Percentiles rank a stretch among this genome's conserved stretches.
Conservation (phyloP, 2,329 filamentous ascomycete species). For the Trichoderma oligosporum region DNA sequence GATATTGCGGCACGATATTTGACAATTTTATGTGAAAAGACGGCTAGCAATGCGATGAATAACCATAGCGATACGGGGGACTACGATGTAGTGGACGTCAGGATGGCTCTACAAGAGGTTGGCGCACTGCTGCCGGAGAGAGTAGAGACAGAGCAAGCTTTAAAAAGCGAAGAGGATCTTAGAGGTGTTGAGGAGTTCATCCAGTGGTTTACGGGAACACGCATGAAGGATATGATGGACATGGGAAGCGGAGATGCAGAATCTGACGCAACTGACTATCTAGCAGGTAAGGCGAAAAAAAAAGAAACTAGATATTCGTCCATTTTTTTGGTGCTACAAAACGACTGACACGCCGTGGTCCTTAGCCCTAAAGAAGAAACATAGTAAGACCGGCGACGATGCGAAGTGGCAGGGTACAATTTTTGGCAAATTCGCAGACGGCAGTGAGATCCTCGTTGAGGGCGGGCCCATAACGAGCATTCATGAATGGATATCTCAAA, state of each 20-base stretch:
- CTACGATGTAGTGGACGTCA: slow-evolving; percentile 65
- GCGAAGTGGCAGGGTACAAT: slow-evolving; percentile 81
- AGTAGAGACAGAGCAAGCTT: slow-evolving; percentile 64
- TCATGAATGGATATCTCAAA: slow-evolving; percentile 36
- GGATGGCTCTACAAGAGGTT: slow-evolving; percentile 78
- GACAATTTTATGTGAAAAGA: slow-evolving; percentile 66
- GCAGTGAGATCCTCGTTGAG: slow-evolving; percentile 70
- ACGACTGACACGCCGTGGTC: slow-evolving; percentile 31
- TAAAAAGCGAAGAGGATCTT: slow-evolving; percentile 68
- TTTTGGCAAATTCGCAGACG: slow-evolving; percentile 69
- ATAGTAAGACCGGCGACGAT: slow-evolving; percentile 84
- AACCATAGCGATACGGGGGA: slow-evolving; percentile 57
- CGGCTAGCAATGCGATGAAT: slow-evolving; percentile 66
- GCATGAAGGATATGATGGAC: slow-evolving; percentile 75
- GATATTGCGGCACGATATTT: slow-evolving; percentile 84
- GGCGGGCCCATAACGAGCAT: slow-evolving; percentile 54
- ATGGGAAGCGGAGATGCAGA: slow-evolving; percentile 70
- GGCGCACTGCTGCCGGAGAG: slow-evolving; percentile 70
- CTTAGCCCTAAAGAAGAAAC: slow-evolving; percentile 80
- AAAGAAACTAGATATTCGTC: background rate
- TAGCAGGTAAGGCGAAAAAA: slow-evolving; percentile 51
- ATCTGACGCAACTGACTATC: slow-evolving; percentile 63
- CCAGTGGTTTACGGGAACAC: slow-evolving; percentile 69
- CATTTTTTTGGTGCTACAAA: slow-evolving; percentile 21
- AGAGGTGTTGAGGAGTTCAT: slow-evolving; percentile 75